Base-by-base conservation (phyloP, 2,329 filamentous ascomycete genomes). In the Cercospora citrullina region DNA sequence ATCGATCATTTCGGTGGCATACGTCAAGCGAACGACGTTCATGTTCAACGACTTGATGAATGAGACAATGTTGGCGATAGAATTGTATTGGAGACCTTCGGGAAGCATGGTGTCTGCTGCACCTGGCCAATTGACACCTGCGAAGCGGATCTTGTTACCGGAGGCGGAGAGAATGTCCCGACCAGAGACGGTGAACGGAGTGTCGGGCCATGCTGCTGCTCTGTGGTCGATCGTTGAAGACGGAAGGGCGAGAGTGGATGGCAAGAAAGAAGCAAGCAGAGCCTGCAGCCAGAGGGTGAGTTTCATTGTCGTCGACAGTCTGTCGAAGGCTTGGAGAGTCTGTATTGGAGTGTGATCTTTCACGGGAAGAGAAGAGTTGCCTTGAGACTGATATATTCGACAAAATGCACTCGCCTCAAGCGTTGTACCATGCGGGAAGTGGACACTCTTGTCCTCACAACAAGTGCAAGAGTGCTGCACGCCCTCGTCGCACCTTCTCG, bases 1-100 rank as follows among this genome's bases (percentile, higher is more conserved):
- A 70, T 90, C 88, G 63, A 90, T 80, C 85, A 90, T 86, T 73
- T 90, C 84, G 66, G 86, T 90, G 5, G 88, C 87, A 64, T 85
- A 90, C 0, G 87, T 89, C 53, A 90, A 77, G 1, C 88, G 86
- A 39, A 90, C 84, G 0, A 57, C 28, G 26, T 57, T 57, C 53
- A 57, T 57, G 53, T 57, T 57, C 4, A 88, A 74, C 67, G 83
- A 83, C 72, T 87, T 88, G 72, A 89, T 83, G 76, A 84, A 85
- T 83, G 76, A 84, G 85, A 2, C 82, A 36, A 89, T 84, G 12
- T 77, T 78, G 33, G 81, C 78, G 61, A 89, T 81, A 0, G 87
- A 89, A 36, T 84, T 83, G 76, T 88, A 88, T 75, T 89, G 87
- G 3, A 90, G 81, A 2, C 88, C 88, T 70, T 90, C 87, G 0